Evolutionary conservation across 2,329 filamentous ascomycete genomes (phyloP).

Genomic region (Fusarium armeniacum): DNA sequence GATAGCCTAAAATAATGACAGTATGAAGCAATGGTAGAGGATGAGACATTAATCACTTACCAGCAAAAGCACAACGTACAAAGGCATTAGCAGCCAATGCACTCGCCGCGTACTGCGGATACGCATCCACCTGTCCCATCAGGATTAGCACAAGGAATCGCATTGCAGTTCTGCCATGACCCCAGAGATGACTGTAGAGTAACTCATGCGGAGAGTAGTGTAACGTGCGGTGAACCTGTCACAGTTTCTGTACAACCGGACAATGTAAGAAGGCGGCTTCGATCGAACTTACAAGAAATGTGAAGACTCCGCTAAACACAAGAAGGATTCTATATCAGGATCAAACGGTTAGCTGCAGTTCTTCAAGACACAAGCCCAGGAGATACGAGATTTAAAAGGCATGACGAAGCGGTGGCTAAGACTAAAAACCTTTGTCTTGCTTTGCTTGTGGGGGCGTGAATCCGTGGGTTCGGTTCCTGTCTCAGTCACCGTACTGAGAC

Average conservation of each 20-base stretch:
- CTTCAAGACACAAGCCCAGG: constrained; percentile 25
- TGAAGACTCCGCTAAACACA: constrained; percentile 87
- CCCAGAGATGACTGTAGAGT: constrained; percentile 7
- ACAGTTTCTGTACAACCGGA: constrained; percentile 19
- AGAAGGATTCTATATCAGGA: constrained; percentile 73
- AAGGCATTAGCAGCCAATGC: constrained; percentile 89
- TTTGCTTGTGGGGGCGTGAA: constrained; percentile 15
- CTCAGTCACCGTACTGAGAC: constrained; percentile 26
- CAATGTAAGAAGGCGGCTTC: background rate
- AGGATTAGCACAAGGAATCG: constrained; percentile 29
- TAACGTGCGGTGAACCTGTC: constrained; percentile 31
- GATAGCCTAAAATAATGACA: constrained; percentile 15
- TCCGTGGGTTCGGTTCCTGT: constrained; percentile 33
- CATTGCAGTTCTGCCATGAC: constrained; percentile 8
- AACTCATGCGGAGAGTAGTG: constrained; percentile 18
- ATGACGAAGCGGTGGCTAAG: constrained; percentile 55
- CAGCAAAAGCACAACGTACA: constrained; percentile 81
- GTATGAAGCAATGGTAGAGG: constrained; percentile 2
- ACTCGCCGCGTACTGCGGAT: constrained; percentile 79
- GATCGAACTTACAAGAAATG: constrained; percentile 79
- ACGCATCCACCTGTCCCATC: constrained; percentile 74
- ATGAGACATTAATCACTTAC: constrained; percentile 55
- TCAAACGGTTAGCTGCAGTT: constrained; percentile 49
- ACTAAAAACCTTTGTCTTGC: background rate
- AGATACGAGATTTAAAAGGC: constrained; percentile 45